Base-by-base conservation (phyloP, 176 grass and related monocot genomes). In the Rhynchospora pubera region DNA sequence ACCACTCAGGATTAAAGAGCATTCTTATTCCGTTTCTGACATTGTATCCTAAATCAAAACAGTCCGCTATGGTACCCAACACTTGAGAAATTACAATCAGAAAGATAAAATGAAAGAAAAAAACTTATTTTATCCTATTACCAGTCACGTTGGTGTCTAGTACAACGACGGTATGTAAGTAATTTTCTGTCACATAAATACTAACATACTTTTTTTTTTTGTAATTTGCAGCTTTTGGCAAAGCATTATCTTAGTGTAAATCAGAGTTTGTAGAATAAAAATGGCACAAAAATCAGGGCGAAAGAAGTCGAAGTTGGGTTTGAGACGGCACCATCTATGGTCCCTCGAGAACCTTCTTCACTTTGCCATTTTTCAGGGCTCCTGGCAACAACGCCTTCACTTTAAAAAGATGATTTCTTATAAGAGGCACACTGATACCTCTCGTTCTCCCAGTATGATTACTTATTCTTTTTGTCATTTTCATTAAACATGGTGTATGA, bases 321-420 rank as follows among this genome's bases (percentile, higher is more conserved):
- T 65, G 11, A 42, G 19, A 7, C 42, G 12, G 11, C 79, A 81
- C 34, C 55, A 62, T 81, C n/a, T 58, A 0, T 59, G 79, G 9
- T 81, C 59, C 42, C 47, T 81, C 42, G 79, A 65, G 15, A 64
- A 2, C 42, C 79, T 81, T 65, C 62, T 81, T 64, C 79, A 81
- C 39, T 65, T 81, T 50, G 21, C 62, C 10, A 24, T 63, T 62
- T 63, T 81, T 75, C 47, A 51, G 22, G 71, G 71, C 47, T 53
- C 1, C 21, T 75, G 71, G 79, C 79, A 65, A 81, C 59, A 65
- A 62, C 30, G 62, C 15, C n/a, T 81, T 47, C 79, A 64, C 45
- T 62, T 81, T 9, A 61, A 61, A 45, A 81, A 65, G 62, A 81
- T 81, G 79, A 81, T 81, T 48, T 42, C 58, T 81, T 81, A 81